Base-by-base conservation (phyloP, 352 stramenopile species). In the Pythium dissotocum region DNA sequence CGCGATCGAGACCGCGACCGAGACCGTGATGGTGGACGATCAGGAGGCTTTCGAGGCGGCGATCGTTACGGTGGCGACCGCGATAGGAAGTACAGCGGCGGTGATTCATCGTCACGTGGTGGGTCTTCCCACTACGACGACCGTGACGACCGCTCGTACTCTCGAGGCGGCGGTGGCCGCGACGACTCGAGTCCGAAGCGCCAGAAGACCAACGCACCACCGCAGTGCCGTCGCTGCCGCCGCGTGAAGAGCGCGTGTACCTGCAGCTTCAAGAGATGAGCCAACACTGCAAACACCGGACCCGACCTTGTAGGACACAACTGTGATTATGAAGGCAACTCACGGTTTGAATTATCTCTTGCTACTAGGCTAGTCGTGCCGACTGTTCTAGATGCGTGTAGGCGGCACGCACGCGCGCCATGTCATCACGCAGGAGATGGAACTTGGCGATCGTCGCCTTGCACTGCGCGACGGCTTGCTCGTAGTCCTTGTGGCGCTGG, bases 161-260 rank as follows among this genome's bases (percentile, higher is more conserved):
- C 38, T 61, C 51, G 26, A 24, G 32, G 38, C 55, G 24, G 12
- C 16, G 38, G 42, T 36, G 54, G 66, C 44, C 36, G 67, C 26
- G 53, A 66, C 12, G 71, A 77, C 36, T 60, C 71, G 21, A 77
- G 64, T 59, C 63, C 71, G 18, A 75, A 77, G 62, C 67, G 69
- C n/a, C 70, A 72, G 26, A 76, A 76, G 53, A 36, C 62, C 0
- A 65, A 71, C 38, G 61, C 61, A 12, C 62, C 68, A 26, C 71
- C 67, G 24, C 71, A 77, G 62, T 77, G 71, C 58, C 71, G 71
- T 42, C 67, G 71, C 32, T 77, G 71, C 57, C 71, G 71, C 32
- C 71, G 71, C 10, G 49, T 65, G 35, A 77, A 77, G 59, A 77
- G 67, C 49, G 71, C 69, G n/a, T 77, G 71, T 35, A 77, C 63